Evolutionary conservation across 1,284 basidiomycete species (phyloP).

Genomic region (Afroboletus lepidellus): DNA sequence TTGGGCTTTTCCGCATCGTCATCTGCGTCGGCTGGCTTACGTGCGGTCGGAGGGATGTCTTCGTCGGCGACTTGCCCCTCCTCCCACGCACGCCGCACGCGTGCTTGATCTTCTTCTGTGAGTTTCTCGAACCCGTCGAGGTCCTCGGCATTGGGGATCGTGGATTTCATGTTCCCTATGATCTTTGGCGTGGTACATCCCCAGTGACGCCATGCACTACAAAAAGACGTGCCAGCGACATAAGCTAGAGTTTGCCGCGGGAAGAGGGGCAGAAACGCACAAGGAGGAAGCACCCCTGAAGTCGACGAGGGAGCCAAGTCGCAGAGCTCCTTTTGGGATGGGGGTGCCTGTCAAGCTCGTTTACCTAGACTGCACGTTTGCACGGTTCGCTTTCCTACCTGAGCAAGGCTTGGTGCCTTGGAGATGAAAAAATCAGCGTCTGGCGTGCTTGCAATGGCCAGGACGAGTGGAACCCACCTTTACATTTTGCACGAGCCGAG

Average conservation of each 20-base stretch:
- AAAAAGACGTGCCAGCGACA: neutral
- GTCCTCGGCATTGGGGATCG: conserved; percentile 57
- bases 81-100: conserved; percentile 66
- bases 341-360: conserved; percentile 50
- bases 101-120: conserved; percentile 60
- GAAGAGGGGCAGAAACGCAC: conserved; percentile 43
- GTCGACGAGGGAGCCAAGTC: conserved; percentile 77
- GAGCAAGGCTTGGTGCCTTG: conserved; percentile 78
- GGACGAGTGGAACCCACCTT: conserved; percentile 52
- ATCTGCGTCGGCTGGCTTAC: conserved; percentile 51
- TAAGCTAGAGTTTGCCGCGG: conserved; percentile 1
- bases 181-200: conserved; percentile 74
- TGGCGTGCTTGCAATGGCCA: conserved; percentile 18
- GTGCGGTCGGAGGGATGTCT: conserved; percentile 73
- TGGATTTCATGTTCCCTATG: conserved; percentile 69
- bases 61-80: conserved; percentile 74
- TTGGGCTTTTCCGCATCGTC: conserved; percentile 41
- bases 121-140: conserved; percentile 75
- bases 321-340: conserved; percentile 71
- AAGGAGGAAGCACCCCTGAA: conserved; percentile 69
- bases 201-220: conserved; percentile 79
- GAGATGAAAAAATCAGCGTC: conserved; percentile 16
- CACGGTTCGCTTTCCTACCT: conserved; percentile 38
- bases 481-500: conserved; percentile 74
- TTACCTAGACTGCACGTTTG: conserved; percentile 15